Evolutionary conservation across 257 asterid genomes (phyloP), one percentile per base, ranked within the genome.

Genomic region (Penstemon eatonii): DNA sequence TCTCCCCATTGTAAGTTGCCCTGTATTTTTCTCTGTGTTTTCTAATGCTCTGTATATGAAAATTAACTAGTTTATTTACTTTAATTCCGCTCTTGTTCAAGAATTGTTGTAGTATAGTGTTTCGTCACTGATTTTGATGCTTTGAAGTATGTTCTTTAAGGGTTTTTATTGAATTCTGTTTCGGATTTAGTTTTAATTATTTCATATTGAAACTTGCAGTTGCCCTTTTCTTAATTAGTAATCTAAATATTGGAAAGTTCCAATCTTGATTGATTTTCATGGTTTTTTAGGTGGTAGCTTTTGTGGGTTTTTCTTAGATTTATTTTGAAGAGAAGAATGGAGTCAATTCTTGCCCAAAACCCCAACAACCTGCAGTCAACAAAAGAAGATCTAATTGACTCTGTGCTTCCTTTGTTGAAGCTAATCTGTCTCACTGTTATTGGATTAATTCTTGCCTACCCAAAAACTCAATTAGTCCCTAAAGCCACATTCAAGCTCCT

Each of bases 401-500:
- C 99, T 11, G 71, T 90, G 55, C 63, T 93, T 33, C 97, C 99
- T 4, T 63, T 90, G 52, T 66, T 93, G 84, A 93, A 90, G 47
- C 96, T 93, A 70, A 73, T 93, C 13, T 81, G 84, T 64, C 80
- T 93, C 56, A 83, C 96, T 3, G 80, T 80, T 6, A 74, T 93
- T 62, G 99, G 99, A 8, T 58, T 90, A 37, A 67, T 93, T 78
- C 96, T 90, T 65, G 89, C 86, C 40, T 86, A 85, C 63, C 97
- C 99, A 2, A 92, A 79, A 69, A 80, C 89, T 8, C 81, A 93
- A 60, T 73, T 93, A 8, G 83, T 93, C 37, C 97, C 99, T 0
- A 90, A 66, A 76, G 82, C 96, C 54, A 93, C 99, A 8, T 89
- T 93, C 78, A 93, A 85, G 90, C 96, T 91, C 13, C 92, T 93